Evolutionary conservation across 1,139 yeast genomes (phyloP).

Genomic region (Candida tropicalis): DNA sequence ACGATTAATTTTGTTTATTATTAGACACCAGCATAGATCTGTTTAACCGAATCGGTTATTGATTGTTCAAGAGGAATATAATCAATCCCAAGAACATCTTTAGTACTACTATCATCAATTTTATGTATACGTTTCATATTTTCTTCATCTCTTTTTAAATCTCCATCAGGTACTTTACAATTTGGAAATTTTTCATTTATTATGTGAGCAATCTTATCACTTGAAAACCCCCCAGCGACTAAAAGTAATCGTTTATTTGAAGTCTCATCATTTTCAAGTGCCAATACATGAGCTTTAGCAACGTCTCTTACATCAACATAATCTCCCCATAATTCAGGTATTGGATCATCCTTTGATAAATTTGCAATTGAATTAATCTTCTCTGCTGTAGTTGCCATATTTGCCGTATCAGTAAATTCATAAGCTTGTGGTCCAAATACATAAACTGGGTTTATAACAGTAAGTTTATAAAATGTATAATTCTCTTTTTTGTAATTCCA

Average conservation of each 20-base stretch:
- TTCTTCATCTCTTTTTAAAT: slow-evolving; percentile 5
- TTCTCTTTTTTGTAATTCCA: slow-evolving; percentile 48
- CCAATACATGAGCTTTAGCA: slow-evolving; percentile 51
- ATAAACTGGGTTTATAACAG: slow-evolving; percentile 33
- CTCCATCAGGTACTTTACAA: slow-evolving; percentile 15
- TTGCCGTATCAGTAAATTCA: slow-evolving; percentile 26
- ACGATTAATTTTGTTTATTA: too few species aligned
- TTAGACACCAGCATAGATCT: slow-evolving; percentile 28
- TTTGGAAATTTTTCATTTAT: slow-evolving; percentile 25
- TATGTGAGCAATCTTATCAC: slow-evolving; percentile 25
- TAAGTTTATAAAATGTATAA: slow-evolving; percentile 28
- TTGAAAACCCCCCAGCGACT: slow-evolving; percentile 27
- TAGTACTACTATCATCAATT: slow-evolving; percentile 31
- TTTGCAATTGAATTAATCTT: slow-evolving; percentile 26
- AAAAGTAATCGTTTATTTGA: slow-evolving; percentile 32
- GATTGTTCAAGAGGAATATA: slow-evolving; percentile 36
- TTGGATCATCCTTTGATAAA: slow-evolving; percentile 18
- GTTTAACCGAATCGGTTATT: slow-evolving; percentile 41
- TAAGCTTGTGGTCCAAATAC: slow-evolving; percentile 49
- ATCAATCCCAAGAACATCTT: slow-evolving; percentile 31
- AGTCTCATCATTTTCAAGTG: slow-evolving; percentile 32
- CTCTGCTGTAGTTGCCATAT: slow-evolving; percentile 33
- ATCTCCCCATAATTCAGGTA: slow-evolving; percentile 19
- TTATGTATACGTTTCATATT: slow-evolving; percentile 8
- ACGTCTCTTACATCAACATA: slow-evolving; percentile 56